Conservation (phyloP, 2,329 filamentous ascomycete genomes). For the Pseudocercospora vitis region DNA sequence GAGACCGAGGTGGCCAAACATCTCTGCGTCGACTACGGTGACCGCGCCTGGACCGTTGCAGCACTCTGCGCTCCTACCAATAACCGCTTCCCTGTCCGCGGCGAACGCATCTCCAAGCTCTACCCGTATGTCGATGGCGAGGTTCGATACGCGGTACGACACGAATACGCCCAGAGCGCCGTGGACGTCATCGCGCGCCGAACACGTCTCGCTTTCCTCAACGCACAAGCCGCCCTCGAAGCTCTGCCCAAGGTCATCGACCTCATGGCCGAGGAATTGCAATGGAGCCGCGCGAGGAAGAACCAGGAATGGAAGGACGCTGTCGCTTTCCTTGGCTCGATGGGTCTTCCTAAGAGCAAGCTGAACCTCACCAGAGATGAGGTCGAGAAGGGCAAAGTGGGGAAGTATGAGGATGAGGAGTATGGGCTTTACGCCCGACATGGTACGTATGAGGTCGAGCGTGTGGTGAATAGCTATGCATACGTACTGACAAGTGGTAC, state of each 20-base stretch:
- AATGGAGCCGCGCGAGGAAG: constrained; percentile 72
- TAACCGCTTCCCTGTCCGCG: constrained; percentile 77
- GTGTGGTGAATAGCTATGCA: too few relatives aligned
- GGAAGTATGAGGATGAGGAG: constrained; percentile 51
- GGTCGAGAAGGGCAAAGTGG: constrained; percentile 57
- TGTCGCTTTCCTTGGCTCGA: constrained; percentile 58
- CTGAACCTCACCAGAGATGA: constrained; percentile 57
- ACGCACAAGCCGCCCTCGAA: constrained; percentile 86
- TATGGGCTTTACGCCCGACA: constrained; percentile 52
- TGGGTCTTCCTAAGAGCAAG: constrained; percentile 62
- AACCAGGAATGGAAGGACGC: constrained; percentile 78
- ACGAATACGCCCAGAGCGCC: constrained; percentile 90
- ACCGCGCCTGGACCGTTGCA: constrained; percentile 88
- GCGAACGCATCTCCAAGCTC: constrained; percentile 73
- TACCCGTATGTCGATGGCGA: constrained; percentile 94
- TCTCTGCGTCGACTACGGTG: constrained; percentile 82
- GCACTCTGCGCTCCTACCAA: constrained; percentile 75
- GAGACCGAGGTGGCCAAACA: constrained; percentile 92
- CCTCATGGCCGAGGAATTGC: constrained; percentile 80
- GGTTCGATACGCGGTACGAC: constrained; percentile 79
- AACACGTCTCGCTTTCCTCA: constrained; percentile 83
- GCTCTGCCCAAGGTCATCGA: constrained; percentile 83
- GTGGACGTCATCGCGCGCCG: constrained; percentile 84
- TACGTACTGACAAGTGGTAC: neutral
- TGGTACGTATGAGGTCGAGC: constrained; percentile 49